Evolutionary conservation across 352 stramenopile species (phyloP), one percentile per base, ranked within the genome.

Genomic region (Pythium angustatum): DNA sequence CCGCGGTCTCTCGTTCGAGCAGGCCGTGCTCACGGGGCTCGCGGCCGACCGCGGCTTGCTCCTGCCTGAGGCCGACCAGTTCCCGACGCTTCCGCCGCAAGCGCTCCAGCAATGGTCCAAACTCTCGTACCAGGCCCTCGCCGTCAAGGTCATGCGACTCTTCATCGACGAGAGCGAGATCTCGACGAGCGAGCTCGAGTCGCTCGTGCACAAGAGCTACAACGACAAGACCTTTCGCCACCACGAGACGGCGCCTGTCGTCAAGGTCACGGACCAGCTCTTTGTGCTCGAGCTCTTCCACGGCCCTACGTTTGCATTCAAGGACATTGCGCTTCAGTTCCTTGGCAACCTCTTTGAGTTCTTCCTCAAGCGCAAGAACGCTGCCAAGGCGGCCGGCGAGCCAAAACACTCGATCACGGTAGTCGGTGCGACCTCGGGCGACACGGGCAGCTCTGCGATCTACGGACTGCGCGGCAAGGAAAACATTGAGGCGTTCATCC

Each of bases 341-440:
- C 82, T 99, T 17, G 97, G 97, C 57, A 99, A 99, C 72, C 89
- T 99, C 30, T 99, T 99, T 68, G 97, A 99, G 84, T 99, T 99
- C 77, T 99, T 99, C 67, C 77, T 99, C 47, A 83, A 94, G 65
- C 83, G 90, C 58, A 92, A 91, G 71, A 95, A 94, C 66, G 85
- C 71, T 73, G 66, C 40, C 83, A 93, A 85, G 78, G 45, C 73
- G 0, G 48, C 62, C 4, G 54, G 63, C 38, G 72, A 69, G 27
- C 70, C 74, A 14, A 83, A 68, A 85, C 88, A 96, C 69, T 76
- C 90, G 45, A 91, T 99, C 47, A 98, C 97, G 8, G 97, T 99
- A 27, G 81, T 99, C 11, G 97, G 97, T 21, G 97, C 97, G 26
- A 99, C 97, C 17, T 99, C 96, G 2, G 97, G 97, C 26, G 97